A percentile compares a stretch with the other conserved stretches of the same genome.
These are phyloP conservation scores for Eimeria acervulina DNA, from an alignment of 169 alveolate genomes.

Conservation along the genomic window DNA sequence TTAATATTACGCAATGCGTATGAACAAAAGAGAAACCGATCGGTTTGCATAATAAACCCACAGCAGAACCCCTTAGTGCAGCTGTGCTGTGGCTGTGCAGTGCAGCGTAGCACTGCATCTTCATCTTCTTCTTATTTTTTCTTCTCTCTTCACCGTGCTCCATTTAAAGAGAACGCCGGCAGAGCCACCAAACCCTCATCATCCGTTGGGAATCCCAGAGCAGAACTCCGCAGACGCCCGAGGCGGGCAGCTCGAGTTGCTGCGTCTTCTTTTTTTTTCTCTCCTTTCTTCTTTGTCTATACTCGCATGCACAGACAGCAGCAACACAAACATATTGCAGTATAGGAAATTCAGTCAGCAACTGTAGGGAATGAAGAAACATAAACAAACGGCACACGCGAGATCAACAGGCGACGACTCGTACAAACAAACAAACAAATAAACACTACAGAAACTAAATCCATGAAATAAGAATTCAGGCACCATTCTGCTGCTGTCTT, in stretches of 20 bases:
- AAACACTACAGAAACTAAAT: too few species aligned
- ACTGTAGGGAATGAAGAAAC: neutral
- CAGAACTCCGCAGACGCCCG: slow-evolving; percentile 19
- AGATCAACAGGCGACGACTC: neutral
- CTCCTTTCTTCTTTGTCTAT: neutral
- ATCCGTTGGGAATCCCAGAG: slow-evolving; percentile 70
- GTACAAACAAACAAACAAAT: neutral
- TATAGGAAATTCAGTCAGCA: too few species aligned
- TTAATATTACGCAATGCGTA: too few species aligned
- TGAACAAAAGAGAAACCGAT: too few species aligned
- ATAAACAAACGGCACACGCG: too few species aligned
- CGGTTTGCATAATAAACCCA: too few species aligned
- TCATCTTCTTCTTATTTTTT: neutral
- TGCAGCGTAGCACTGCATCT: too few species aligned
- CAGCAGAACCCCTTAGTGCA: too few species aligned
- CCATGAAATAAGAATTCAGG: too few species aligned
- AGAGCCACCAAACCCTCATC: slow-evolving; percentile 78
- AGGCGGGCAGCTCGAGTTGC: slow-evolving; percentile 16
- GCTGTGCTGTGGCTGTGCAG: too few species aligned
- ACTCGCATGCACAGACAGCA: neutral
- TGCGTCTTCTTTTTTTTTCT: slow-evolving; percentile 9
- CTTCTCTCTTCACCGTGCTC: neutral
- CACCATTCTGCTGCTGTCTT: too few species aligned
- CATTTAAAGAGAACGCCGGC: slow-evolving; percentile 58
- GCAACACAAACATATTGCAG: neutral